Evolutionary conservation across 2,329 filamentous ascomycete species (phyloP), one percentile per base, ranked within the genome.

Genomic region (Cryphonectria carpinicola): DNA sequence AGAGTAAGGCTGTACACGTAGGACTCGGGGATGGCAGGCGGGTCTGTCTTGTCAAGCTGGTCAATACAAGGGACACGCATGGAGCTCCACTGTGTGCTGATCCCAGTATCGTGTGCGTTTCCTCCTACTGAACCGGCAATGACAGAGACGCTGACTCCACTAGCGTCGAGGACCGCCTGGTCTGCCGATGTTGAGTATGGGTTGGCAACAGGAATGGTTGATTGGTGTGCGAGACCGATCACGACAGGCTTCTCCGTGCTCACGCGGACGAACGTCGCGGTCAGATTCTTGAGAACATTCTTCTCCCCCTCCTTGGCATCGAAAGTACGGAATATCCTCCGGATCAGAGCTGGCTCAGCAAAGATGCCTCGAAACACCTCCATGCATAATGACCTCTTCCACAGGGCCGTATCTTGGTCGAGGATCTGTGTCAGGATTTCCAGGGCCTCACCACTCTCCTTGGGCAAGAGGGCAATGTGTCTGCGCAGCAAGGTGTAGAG

Each of bases 1-100:
- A 99, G 82, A 1, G 95, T 93, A 64, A 99, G 84, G 73, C 92
- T 94, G 81, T 98, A 98, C 10, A 97, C 87, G 77, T 99, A 99
- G 0, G 96, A 97, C 72, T 98, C 95, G 0, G 96, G 96, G 32
- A 97, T 88, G 0, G 84, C 76, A 4, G 95, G 94, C 0, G 95
- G 88, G 64, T 97, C 95, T 0, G 90, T 88, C 80, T 98, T 99
- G 82, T 99, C 96, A 28, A 98, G 88, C 74, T 97, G 93, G 76
- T 99, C 96, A 72, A 98, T 93, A 77, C 94, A 97, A 6, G 94
- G 92, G 14, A 94, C 92, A 65, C 94, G 89, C 72, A 97, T 88
- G 17, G 91, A 88, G 80, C 96, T 99, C 94, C 94, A 98, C 77
- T 97, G 93, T 4, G 88, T 90, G 80, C 94, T 97, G 77, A 99